Evolutionary conservation across 208 protist genomes (phyloP).

Genomic region (Trichomonas tenax): DNA sequence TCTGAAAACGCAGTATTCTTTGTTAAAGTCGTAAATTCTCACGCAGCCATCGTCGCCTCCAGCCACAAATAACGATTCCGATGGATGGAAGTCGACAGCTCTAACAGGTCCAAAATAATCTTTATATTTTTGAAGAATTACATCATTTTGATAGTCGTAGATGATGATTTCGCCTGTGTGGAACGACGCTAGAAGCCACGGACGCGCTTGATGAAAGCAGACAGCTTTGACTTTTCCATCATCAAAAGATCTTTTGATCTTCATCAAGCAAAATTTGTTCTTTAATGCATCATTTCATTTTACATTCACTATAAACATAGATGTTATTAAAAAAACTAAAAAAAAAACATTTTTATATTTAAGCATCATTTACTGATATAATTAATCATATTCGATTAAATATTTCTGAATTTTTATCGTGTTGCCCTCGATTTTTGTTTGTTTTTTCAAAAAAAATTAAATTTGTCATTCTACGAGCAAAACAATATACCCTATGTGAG

Average conservation of each 20-base stretch:
- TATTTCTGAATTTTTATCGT: no score
- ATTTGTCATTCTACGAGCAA: no score
- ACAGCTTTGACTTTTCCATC: conserved; percentile 74
- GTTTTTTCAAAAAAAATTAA: no score
- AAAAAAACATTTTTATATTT: no score
- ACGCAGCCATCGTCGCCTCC: conserved; percentile 96
- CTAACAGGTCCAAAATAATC: conserved; percentile 64
- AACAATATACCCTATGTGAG: no score
- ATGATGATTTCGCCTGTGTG: conserved; percentile 96
- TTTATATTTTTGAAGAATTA: neutral
- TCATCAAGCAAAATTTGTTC: neutral
- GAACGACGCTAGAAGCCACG: conserved; percentile 89
- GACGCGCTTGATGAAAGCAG: conserved; percentile 82
- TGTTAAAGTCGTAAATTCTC: conserved; percentile 97
- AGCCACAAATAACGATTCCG: conserved; percentile 92
- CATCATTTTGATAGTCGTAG: conserved; percentile 91
- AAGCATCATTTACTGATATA: no score
- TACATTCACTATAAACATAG: neutral
- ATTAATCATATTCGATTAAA: no score
- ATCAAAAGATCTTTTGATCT: neutral
- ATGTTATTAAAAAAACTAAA: no score
- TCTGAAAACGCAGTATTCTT: conserved; percentile 84
- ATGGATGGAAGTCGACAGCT: conserved; percentile 86
- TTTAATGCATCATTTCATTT: conserved; percentile 77
- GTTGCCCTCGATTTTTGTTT: no score